A percentile compares a stretch with the other conserved stretches of the same genome.
phyloP scores from a whole-genome alignment of 164 flowering plant genomes.

The Magnolia sinica region DNA sequence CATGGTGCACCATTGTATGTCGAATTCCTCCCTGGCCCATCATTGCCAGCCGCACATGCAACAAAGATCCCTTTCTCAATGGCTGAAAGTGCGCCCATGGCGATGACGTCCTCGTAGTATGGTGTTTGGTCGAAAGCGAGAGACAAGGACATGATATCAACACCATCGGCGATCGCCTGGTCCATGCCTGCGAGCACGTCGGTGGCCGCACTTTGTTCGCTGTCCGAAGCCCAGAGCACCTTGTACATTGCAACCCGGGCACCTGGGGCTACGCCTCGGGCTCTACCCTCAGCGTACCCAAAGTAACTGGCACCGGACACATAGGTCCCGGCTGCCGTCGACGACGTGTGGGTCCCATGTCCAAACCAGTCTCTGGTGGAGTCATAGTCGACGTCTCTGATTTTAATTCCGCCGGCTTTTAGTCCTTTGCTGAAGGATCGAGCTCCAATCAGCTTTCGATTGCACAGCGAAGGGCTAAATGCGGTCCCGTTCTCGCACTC shows the following conservation, averaged over 20 bases:
- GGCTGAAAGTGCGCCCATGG: conserved; percentile 45
- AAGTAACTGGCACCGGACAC: conserved; percentile 34
- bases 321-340: conserved; percentile 42
- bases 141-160: conserved; percentile 44
- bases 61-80: conserved; percentile 44
- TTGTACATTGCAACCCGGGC: conserved; percentile 51
- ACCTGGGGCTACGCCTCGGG: conserved; percentile 33
- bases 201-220: conserved; percentile 24
- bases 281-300: conserved; percentile 44
- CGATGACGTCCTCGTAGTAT: conserved; percentile 26
- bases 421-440: conserved; percentile 37
- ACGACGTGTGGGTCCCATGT: conserved; percentile 53
- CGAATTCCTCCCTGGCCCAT: conserved; percentile 12
- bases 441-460: conserved; percentile 50
- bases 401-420: conserved; percentile 10
- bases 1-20: conserved; percentile 33
- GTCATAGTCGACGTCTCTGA: conserved; percentile 14
- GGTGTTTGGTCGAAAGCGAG: conserved; percentile 15
- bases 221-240: conserved; percentile 24
- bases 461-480: conserved; percentile 21
- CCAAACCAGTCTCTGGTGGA: conserved; percentile 40
- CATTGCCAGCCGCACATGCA: conserved; percentile 30
- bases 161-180: conserved; percentile 54
- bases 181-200: conserved; percentile 47
- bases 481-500: conserved; percentile 22